A percentile compares a stretch with the other conserved stretches of the same genome.
Conservation (phyloP, 306 rosid genomes). For the Oemleria cerasiformis region DNA sequence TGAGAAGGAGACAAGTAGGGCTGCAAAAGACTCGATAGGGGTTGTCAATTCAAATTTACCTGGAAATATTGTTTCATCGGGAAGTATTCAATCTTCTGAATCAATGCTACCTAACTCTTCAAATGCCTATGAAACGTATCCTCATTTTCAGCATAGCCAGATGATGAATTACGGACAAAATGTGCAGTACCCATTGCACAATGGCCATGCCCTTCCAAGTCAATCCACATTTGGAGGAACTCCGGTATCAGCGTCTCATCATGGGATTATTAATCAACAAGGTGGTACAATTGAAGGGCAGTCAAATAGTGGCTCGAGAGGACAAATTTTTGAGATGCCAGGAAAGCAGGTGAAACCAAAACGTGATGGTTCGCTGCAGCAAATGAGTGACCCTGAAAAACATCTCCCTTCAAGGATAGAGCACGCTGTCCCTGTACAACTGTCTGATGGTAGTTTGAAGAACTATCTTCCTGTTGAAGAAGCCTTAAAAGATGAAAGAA, state of each 20-base stretch:
- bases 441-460: slow-evolving; percentile 28
- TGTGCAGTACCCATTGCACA: slow-evolving; percentile 38
- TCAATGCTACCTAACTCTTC: slow-evolving; percentile 38
- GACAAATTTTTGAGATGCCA: slow-evolving; percentile 41
- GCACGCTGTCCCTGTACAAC: slow-evolving; percentile 33
- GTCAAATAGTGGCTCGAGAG: slow-evolving; percentile 34
- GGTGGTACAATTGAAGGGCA: slow-evolving; percentile 38
- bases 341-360: slow-evolving; percentile 35
- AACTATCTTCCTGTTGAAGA: slow-evolving; percentile 36
- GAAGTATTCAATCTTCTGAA: slow-evolving; percentile 34
- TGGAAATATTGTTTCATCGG: slow-evolving; percentile 30
- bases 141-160: slow-evolving; percentile 33
- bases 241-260: slow-evolving; percentile 40
- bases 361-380: slow-evolving; percentile 44
- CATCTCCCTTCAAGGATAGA: slow-evolving; percentile 33
- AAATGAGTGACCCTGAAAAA: slow-evolving; percentile 41
- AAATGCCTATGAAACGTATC: slow-evolving; percentile 36
- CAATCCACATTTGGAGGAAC: slow-evolving; percentile 37
- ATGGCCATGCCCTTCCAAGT: slow-evolving; percentile 39
- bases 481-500: slow-evolving; percentile 45
- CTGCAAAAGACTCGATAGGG: slow-evolving; percentile 29
- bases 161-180: slow-evolving; percentile 37
- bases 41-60: slow-evolving; percentile 28
- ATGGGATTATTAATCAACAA: slow-evolving; percentile 42
- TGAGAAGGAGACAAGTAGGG: slow-evolving; percentile 39